Evolutionary conservation across 345 rosid genomes (phyloP).

Genomic region (Anacardium occidentale): DNA sequence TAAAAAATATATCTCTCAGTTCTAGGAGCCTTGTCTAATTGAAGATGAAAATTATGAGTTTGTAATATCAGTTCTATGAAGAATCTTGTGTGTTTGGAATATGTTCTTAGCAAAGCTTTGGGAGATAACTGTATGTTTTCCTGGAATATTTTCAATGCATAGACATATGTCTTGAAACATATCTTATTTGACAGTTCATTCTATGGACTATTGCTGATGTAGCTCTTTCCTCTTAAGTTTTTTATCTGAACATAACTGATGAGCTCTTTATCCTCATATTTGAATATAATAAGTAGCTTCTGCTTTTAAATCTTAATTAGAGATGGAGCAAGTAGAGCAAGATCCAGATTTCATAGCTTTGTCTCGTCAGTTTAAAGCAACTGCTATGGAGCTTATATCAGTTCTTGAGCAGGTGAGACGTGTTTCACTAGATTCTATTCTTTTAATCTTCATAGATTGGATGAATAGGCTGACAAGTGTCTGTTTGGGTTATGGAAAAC

Average conservation of each 20-base stretch:
- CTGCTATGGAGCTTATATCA: constrained; percentile 96
- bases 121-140: background rate
- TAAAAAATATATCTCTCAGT: too few relatives aligned
- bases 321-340: constrained; percentile 94
- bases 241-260: background rate
- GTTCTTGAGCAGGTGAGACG: constrained; percentile 86
- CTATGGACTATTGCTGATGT: background rate
- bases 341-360: constrained; percentile 77
- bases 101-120: background rate
- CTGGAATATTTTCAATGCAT: background rate
- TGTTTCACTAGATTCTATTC: background rate
- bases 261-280: background rate
- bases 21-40: background rate
- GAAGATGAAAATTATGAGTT: background rate
- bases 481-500: background rate
- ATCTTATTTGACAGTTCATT: background rate
- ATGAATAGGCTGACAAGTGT: background rate
- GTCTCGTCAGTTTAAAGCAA: constrained; percentile 93
- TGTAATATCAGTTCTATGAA: background rate
- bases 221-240: background rate
- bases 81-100: background rate
- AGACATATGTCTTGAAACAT: background rate
- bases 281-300: constrained; percentile 18
- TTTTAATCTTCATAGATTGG: background rate
- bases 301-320: constrained; percentile 40